Evolutionary conservation across 805 yeast genomes (phyloP), one percentile per base, ranked within the genome.

Genomic region (Pichia cephalocereana): DNA sequence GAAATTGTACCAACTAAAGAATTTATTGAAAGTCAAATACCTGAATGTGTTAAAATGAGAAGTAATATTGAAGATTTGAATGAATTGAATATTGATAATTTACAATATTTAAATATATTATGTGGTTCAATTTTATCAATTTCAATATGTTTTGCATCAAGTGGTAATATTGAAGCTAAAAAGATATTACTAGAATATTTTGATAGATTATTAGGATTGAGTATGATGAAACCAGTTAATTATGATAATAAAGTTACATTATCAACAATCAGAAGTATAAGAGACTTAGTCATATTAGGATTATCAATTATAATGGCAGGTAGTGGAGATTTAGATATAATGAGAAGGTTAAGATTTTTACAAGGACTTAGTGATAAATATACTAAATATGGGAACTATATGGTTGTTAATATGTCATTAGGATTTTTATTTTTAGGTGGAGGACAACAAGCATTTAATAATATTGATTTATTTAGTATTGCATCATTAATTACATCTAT

Each of bases 351-450:
- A 40, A 72, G 96, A 50, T 74, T 75, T 27, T 66, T 87, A 32
- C 89, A 86, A 60, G 86, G 83, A 19, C 70, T 74, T 12, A 73
- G 77, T 0, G 63, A 60, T 32, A 57, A 57, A 14, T 50, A 55
- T 14, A 60, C 70, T 41, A 70, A 71, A 10, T 88, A 77, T 62
- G 93, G 96, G 0, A 77, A 80, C 50, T 86, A 77, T 57, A 79
- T 85, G 80, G 86, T 90, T 0, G 71, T 82, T 2, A 87, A 86
- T 57, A 75, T 86, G 70, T 86, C 95, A 0, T 65, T 93, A 38
- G 99, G 99, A 2, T 80, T 91, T 56, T 68, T 91, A 46, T 90
- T 91, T 60, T 63, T 93, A 37, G 96, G 96, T 0, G 93, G 96
- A 2, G 96, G 98, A 0, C 96, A 88, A 61, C 88, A 80, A 63